Conservation (phyloP, 352 stramenopile genomes). For the Phytopythium kandeliae region DNA sequence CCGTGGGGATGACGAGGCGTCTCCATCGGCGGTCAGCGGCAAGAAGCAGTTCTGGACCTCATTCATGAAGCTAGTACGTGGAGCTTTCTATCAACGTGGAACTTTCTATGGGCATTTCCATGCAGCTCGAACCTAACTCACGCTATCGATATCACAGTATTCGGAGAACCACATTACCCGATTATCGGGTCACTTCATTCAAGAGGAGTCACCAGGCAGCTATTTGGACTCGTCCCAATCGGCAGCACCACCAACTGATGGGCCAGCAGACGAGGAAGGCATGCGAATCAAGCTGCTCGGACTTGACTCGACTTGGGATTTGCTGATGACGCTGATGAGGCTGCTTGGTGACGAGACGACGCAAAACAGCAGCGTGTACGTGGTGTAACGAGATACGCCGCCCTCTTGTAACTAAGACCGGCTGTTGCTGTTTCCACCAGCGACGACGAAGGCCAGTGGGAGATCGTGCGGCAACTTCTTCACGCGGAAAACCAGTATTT, state of each 20-base stretch:
- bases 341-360: neutral
- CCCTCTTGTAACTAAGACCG: neutral
- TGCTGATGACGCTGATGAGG: conserved; percentile 9
- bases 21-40: too few relatives aligned
- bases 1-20: neutral
- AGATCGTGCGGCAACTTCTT: conserved; percentile 1
- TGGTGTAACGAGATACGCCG: neutral
- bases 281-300: conserved; percentile 23
- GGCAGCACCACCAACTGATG: neutral
- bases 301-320: conserved; percentile 22
- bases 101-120: neutral
- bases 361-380: neutral
- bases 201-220: conserved; percentile 2
- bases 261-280: conserved; percentile 9
- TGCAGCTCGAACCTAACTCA: too few relatives aligned
- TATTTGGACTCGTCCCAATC: neutral
- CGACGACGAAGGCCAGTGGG: neutral
- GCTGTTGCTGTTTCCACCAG: neutral
- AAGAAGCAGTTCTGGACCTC: neutral
- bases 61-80: conserved; percentile 1
- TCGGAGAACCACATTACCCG: conserved; percentile 9
- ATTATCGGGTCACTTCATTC: conserved; percentile 7
- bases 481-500: conserved; percentile 1
- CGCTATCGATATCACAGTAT: conserved; percentile 5
- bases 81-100: too few relatives aligned